Percentiles rank a stretch among this genome's conserved stretches.
Evolutionary conservation across 371 early-diverging fungal genomes (phyloP).

Genomic region (Haplosporangium sp.): DNA sequence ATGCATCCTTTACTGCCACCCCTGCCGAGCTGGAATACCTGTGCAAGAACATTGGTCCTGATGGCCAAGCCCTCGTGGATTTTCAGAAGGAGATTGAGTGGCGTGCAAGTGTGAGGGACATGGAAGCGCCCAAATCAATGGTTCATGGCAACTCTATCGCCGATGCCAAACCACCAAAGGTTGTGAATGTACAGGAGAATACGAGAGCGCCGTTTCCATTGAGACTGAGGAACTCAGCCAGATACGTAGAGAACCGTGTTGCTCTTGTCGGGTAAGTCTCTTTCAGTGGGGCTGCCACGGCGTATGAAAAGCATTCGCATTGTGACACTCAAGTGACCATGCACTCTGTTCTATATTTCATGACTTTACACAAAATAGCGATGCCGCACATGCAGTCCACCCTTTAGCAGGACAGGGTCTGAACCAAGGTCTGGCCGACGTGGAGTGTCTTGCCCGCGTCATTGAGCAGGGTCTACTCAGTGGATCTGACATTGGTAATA

Average conservation of each 20-base stretch:
- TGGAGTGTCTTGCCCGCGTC: slow-evolving; percentile 71
- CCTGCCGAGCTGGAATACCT: slow-evolving; percentile 81
- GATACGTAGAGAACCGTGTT: slow-evolving; percentile 81
- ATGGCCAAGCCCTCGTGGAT: slow-evolving; percentile 57
- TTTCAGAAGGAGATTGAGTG: slow-evolving; percentile 73
- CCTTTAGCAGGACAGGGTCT: slow-evolving; percentile 98
- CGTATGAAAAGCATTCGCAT: too few relatives aligned
- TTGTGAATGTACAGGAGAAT: slow-evolving; percentile 71
- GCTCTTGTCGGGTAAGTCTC: slow-evolving; percentile 86
- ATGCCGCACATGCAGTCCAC: slow-evolving; percentile 97
- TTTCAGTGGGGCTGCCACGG: too few relatives aligned
- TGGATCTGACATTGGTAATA: slow-evolving; percentile 86
- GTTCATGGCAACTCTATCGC: slow-evolving; percentile 26
- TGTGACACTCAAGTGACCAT: too few relatives aligned
- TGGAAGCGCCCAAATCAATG: slow-evolving; percentile 38
- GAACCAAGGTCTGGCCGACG: slow-evolving; percentile 93
- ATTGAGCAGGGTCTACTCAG: slow-evolving; percentile 70
- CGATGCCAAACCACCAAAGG: slow-evolving; percentile 65
- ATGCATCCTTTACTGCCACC: slow-evolving; percentile 83
- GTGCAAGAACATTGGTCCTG: slow-evolving; percentile 62
- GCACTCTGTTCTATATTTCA: too few relatives aligned
- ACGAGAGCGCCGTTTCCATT: slow-evolving; percentile 90
- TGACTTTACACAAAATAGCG: slow-evolving; percentile 61
- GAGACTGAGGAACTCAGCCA: slow-evolving; percentile 79
- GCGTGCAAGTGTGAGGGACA: slow-evolving; percentile 63